Evolutionary conservation across 805 yeast genomes (phyloP), one percentile per base, ranked within the genome.

Genomic region (Lipomyces yamanashiensis): DNA sequence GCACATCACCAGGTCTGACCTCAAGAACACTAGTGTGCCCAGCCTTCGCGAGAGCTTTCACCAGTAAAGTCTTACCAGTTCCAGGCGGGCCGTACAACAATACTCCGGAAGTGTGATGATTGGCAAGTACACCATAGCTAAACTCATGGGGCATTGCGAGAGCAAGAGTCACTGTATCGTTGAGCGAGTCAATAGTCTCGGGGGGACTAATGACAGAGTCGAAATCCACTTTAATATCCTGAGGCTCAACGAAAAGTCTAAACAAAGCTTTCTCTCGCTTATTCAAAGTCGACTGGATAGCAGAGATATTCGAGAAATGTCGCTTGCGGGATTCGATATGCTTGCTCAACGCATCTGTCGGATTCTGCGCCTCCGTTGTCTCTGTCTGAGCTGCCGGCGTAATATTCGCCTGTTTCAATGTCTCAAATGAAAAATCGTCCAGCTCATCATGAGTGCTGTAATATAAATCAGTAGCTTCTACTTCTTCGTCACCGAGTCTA

Each of bases 11-110:
- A 0, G 98, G 98, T n/a, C 98, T 98, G 21, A 96, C 89, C 72
- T 93, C 93, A 67, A 93, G 92, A 78, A 93, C 92, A 77, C 95
- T 92, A 43, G 98, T 98, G 62, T 98, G 98, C 73, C 95, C 91
- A 6, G 98, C 93, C 53, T 98, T 98, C 5, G 99, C 98, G 50
- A 92, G 97, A 0, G 98, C 98, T 75, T 93, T 92, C 21, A 98
- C 99, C 73, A 93, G 82, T 66, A 93, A 79, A 0, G 99, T 93
- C 76, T 93, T 93, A 74, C 99, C 98, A 0, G 99, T 95, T 73
- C 99, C 98, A 28, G 99, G 99, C 6, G 99, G 99, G 6, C 99
- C 99, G 74, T 93, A 95, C 58, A 95, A 82, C 67, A 95, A 80
- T 40, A 93, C 98, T 75, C 98, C 99, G 77, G 93, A 93, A 63